Base-by-base conservation (phyloP, 306 rosid species). In the Pueraria montana region DNA sequence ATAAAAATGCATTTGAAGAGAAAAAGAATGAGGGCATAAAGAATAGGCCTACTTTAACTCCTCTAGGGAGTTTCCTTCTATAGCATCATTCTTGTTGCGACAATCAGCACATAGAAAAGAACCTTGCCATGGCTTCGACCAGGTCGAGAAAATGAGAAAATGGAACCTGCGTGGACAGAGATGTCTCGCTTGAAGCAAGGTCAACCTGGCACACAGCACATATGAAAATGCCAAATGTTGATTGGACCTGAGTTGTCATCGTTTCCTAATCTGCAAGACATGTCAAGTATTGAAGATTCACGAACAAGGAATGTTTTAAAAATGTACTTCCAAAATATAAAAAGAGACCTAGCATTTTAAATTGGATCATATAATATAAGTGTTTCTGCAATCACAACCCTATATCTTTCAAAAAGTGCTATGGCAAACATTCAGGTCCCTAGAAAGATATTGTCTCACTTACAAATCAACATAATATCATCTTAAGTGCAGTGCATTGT, bases 121-220 rank as follows among this genome's bases (percentile, higher is more conserved):
- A 6, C 97, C 95, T 65, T 93, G 93, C 95, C 95, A 90, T 53
- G 95, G 97, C 86, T 88, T 93, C 20, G 91, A 80, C 68, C 91
- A 86, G 76, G 89, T 87, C 45, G 94, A 93, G 86, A 93, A 93
- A 80, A 30, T 30, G 34, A 30, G n/a, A n/a, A n/a, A 34, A 93
- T 91, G 9, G 21, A 49, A 49, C 8, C 20, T 16, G 20, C 8
- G 2, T 49, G 55, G 55, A 4, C 55, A 49, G 18, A 49, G 18
- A 49, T 48, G n/a, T 6, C 20, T 49, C 2, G 7, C 20, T 14
- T 13, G n/a, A 91, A n/a, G 95, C 92, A 76, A 91, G 94, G 73
- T 91, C 92, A 6, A 88, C 91, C 84, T 93, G 97, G 83, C 96
- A 93, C 49, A 93, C 88, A 20, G 90, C 95, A 75, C 92, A 93